phyloP scores from a whole-genome alignment of 441 rosid genomes.

The Flueggea neowawraea region DNA sequence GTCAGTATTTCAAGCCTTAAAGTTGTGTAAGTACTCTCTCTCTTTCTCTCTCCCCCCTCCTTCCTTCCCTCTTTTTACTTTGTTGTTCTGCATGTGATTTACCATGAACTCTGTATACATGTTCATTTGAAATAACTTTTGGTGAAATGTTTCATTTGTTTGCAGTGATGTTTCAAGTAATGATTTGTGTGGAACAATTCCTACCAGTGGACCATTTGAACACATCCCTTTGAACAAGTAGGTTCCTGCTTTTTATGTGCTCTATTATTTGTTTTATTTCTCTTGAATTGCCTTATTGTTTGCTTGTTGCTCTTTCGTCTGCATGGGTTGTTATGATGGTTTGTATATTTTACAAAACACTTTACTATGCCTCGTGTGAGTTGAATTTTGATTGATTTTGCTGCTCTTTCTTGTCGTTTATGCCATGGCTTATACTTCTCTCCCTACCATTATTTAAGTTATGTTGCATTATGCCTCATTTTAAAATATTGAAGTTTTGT shows the following conservation, averaged over 20 bases:
- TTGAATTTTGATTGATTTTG: no score
- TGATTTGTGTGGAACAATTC: slow-evolving; percentile 94
- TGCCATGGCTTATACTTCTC: no score
- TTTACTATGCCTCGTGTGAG: no score
- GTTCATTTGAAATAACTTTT: neutral
- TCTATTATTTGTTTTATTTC: neutral
- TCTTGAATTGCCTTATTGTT: neutral
- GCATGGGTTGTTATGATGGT: no score
- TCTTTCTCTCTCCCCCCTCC: neutral
- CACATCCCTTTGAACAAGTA: slow-evolving; percentile 86
- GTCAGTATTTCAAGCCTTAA: slow-evolving; percentile 69
- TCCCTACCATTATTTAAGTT: no score
- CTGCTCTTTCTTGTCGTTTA: no score
- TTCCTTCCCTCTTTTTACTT: neutral
- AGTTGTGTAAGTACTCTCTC: slow-evolving; percentile 75
- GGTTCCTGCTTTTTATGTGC: slow-evolving; percentile 10
- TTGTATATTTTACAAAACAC: no score
- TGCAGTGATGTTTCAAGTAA: slow-evolving; percentile 82
- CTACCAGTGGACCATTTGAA: slow-evolving; percentile 80
- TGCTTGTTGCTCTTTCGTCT: no score
- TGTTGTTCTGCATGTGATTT: neutral
- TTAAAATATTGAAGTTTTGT: no score
- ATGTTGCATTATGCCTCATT: no score
- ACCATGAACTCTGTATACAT: neutral
- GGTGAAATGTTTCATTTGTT: slow-evolving; percentile 6